phyloP scores from a whole-genome alignment of 768 basidiomycete genomes.

The Epithele typhae region DNA sequence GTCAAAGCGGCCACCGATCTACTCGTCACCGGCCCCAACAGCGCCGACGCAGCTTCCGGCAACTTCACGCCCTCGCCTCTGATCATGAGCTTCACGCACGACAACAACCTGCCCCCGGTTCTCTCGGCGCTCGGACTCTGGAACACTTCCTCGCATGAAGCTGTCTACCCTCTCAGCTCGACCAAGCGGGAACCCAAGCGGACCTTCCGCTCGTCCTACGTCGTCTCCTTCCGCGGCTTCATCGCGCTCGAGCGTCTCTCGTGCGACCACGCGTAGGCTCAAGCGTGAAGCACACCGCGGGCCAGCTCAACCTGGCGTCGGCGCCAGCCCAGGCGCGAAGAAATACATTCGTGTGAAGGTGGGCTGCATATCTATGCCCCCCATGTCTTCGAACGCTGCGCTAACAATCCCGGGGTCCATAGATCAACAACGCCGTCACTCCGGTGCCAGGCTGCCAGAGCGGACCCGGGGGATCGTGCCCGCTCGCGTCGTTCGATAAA shows the following conservation, averaged over 20 bases:
- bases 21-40: constrained; percentile 29
- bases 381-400: background rate
- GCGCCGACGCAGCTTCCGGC: constrained; percentile 18
- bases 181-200: constrained; percentile 27
- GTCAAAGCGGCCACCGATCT: constrained; percentile 35
- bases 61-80: constrained; percentile 35
- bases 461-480: constrained; percentile 38
- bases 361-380: constrained; percentile 8
- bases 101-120: constrained; percentile 41
- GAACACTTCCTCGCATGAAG: constrained; percentile 30
- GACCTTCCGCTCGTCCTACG: constrained; percentile 35
- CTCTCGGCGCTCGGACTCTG: constrained; percentile 39
- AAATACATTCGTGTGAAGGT: constrained; percentile 36
- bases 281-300: constrained; percentile 14
- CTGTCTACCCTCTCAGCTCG: constrained; percentile 35
- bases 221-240: constrained; percentile 39
- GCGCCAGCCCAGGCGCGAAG: constrained; percentile 7
- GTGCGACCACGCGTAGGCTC: constrained; percentile 24
- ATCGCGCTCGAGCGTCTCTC: constrained; percentile 38
- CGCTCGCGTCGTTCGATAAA: constrained; percentile 28
- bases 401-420: background rate
- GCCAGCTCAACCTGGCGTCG: constrained; percentile 11
- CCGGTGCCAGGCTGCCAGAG: constrained; percentile 36
- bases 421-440: constrained; percentile 38
- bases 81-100: constrained; percentile 42